Percentiles rank a stretch among this genome's conserved stretches.
Evolutionary conservation across 169 alveolate species (phyloP).

Genomic region (Plasmodium fragile): DNA sequence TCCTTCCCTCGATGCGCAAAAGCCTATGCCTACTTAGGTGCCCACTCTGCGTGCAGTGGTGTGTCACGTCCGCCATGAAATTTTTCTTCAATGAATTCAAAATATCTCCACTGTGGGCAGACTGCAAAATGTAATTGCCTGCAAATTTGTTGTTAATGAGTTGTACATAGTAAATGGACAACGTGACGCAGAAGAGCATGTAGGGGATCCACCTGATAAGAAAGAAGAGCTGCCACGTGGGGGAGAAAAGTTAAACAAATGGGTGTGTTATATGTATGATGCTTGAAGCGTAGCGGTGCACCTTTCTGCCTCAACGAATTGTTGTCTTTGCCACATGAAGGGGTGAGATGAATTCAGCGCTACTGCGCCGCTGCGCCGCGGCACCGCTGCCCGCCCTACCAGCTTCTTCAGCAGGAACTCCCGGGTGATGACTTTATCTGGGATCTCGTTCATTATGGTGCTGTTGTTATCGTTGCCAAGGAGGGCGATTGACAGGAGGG

Average conservation of each 20-base stretch:
- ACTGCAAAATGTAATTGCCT: not conserved
- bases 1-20: not conserved
- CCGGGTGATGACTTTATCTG: conserved; percentile 39
- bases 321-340: not conserved
- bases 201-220: conserved; percentile 32
- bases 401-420: conserved; percentile 37
- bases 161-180: conserved; percentile 17
- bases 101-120: not conserved
- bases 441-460: conserved; percentile 65
- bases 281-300: not conserved
- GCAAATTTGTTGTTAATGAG: conserved; percentile 12
- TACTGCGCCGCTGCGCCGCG: not conserved
- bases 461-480: conserved; percentile 30
- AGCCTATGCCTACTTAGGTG: not conserved
- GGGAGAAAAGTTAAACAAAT: not conserved
- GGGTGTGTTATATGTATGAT: not conserved
- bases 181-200: conserved; percentile 2
- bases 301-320: not conserved
- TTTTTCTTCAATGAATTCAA: not conserved
- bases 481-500: conserved; percentile 35
- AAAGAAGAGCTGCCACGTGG: conserved; percentile 13
- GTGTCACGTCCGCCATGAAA: not conserved
- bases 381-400: not conserved
- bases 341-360: not conserved
- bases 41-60: conserved; percentile 26